Conservation (phyloP, 2,329 filamentous ascomycete species). For the Ophiosphaerella herpotricha region DNA sequence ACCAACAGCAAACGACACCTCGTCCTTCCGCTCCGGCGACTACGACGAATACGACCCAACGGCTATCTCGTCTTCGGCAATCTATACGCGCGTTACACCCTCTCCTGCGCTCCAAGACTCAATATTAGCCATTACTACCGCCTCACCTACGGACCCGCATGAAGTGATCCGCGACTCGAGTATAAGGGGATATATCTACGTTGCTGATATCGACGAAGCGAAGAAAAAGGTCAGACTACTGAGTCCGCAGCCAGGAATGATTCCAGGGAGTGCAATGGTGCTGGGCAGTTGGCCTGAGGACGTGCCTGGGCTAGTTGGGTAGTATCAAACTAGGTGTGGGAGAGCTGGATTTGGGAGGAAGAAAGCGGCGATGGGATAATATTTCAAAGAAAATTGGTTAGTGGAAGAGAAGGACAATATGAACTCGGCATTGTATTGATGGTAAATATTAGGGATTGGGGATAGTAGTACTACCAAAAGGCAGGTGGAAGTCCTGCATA, state of each 20-base stretch:
- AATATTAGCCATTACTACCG: constrained; percentile 83
- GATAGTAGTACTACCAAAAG: neutral
- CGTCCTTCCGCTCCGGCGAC: constrained; percentile 47
- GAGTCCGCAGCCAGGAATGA: constrained; percentile 78
- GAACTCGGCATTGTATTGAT: too few relatives aligned
- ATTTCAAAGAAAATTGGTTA: neutral
- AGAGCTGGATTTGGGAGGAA: too few relatives aligned
- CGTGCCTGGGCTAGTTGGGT: constrained; percentile 70
- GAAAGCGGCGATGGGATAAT: too few relatives aligned
- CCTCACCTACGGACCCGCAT: constrained; percentile 68
- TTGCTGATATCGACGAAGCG: constrained; percentile 86
- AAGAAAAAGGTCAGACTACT: constrained; percentile 80
- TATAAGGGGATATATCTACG: constrained; percentile 91
- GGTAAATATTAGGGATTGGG: neutral
- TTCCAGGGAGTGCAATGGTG: constrained; percentile 79
- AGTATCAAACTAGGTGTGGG: neutral
- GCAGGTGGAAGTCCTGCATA: neutral
- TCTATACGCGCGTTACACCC: constrained; percentile 68
- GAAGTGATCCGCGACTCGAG: constrained; percentile 78
- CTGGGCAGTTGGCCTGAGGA: constrained; percentile 88
- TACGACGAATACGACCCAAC: constrained; percentile 54
- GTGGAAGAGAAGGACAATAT: neutral
- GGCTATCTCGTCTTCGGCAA: constrained; percentile 36
- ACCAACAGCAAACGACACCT: constrained; percentile 7
- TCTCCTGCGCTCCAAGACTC: constrained; percentile 75